A percentile compares a stretch with the other conserved stretches of the same genome.
Conservation (phyloP, 192 early-diverging fungal species). For the Gonapodya prolifera region DNA sequence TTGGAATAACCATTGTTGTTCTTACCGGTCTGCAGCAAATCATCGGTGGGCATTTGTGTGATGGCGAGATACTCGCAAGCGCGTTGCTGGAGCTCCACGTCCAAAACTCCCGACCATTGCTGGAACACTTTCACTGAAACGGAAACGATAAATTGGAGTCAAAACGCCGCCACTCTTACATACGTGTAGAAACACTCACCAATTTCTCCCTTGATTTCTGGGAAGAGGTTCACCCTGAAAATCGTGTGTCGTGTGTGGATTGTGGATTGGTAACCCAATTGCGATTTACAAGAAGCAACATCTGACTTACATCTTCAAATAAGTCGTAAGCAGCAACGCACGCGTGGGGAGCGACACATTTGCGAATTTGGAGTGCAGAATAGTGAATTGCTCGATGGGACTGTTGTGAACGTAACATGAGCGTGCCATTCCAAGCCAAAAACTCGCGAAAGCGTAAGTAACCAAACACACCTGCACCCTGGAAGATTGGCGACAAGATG, state of each 20-base stretch:
- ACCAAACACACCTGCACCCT: conserved; percentile 30
- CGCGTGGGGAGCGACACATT: conserved; percentile 66
- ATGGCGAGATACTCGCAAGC: conserved; percentile 93
- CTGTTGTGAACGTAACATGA: too few relatives aligned
- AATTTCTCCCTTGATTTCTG: conserved; percentile 87
- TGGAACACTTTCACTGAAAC: conserved; percentile 59
- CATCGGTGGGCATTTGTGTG: conserved; percentile 67
- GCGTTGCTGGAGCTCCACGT: conserved; percentile 93
- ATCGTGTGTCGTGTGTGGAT: not conserved
- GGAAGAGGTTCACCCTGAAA: conserved; percentile 73
- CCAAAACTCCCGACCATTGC: conserved; percentile 74
- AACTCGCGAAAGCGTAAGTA: too few relatives aligned
- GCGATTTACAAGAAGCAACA: not conserved
- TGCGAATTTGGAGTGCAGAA: conserved; percentile 82
- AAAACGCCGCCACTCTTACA: too few relatives aligned
- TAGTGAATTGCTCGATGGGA: conserved; percentile 90
- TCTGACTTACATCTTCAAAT: conserved; percentile 77
- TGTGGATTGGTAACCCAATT: not conserved
- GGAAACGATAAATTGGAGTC: too few relatives aligned
- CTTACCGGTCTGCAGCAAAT: conserved; percentile 57
- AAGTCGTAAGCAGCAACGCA: conserved; percentile 77
- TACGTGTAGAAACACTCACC: too few relatives aligned
- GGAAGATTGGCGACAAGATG: conserved; percentile 82
- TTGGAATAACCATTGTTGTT: too few relatives aligned
- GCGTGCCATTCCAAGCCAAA: too few relatives aligned